Percentiles rank a stretch among this genome's conserved stretches.
Conservation (phyloP, 495 filamentous ascomycete genomes). For the Mycothermus thermophilus region DNA sequence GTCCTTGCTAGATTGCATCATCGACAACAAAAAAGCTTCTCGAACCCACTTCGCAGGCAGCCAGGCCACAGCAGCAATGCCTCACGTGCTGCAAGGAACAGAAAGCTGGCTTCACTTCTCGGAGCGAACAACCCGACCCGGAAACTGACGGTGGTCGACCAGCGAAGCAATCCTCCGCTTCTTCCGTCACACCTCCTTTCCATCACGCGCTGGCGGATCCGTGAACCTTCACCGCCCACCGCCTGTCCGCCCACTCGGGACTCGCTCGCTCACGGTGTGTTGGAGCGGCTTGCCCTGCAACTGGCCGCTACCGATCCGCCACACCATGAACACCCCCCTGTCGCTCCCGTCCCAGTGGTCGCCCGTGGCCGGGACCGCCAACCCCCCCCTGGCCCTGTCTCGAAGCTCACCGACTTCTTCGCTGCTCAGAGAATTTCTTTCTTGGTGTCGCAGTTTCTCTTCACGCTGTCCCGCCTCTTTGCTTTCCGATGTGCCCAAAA, state of each 20-base stretch:
- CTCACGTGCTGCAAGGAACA: slow-evolving; percentile 15
- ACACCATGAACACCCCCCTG: slow-evolving; percentile 16
- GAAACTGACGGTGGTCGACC: neutral
- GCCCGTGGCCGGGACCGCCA: slow-evolving; percentile 6
- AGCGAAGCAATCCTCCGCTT: neutral
- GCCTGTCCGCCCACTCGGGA: slow-evolving; percentile 12
- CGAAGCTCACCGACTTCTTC: slow-evolving; percentile 24
- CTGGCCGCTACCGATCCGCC: slow-evolving; percentile 17
- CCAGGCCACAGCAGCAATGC: slow-evolving; percentile 2
- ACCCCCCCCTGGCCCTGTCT: slow-evolving; percentile 12
- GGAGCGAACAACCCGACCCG: neutral
- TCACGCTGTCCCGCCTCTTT: slow-evolving; percentile 3
- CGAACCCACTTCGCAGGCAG: neutral
- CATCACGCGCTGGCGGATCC: slow-evolving; percentile 5
- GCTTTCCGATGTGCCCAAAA: neutral
- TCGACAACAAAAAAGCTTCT: slow-evolving; percentile 1
- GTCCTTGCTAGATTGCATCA: neutral
- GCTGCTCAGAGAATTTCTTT: slow-evolving; percentile 5
- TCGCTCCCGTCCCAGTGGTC: slow-evolving; percentile 7
- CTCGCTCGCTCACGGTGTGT: slow-evolving; percentile 5
- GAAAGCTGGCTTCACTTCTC: neutral
- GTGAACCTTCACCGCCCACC: slow-evolving; percentile 16
- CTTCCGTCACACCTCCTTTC: slow-evolving; percentile 12
- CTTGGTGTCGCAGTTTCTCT: slow-evolving; percentile 12
- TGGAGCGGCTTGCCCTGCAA: slow-evolving; percentile 10